These are phyloP conservation scores for Hibiscus mutabilis DNA, from an alignment of 345 rosid genomes.

Conservation along the genomic window DNA sequence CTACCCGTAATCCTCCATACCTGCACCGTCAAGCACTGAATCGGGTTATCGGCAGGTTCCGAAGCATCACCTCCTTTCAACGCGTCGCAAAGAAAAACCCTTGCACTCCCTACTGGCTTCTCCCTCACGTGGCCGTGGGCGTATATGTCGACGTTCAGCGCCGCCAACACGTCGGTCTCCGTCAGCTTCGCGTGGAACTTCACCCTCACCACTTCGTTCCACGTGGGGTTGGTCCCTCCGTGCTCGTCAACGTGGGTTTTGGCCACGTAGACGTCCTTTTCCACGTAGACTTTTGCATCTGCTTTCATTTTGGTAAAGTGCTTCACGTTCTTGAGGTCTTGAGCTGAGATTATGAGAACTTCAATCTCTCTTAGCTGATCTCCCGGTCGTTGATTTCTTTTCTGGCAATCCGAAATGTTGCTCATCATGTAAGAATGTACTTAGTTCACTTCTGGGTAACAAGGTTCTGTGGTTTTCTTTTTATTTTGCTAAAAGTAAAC, in stretches of 20 bases:
- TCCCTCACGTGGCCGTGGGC: constrained; percentile 28
- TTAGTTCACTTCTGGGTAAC: background rate
- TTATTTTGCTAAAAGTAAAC: background rate
- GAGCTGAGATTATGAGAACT: constrained; percentile 57
- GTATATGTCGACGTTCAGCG: constrained; percentile 66
- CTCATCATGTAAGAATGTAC: background rate
- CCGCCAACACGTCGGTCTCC: constrained; percentile 51
- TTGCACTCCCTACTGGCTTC: no score
- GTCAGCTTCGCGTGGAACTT: no score
- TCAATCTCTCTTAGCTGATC: constrained; percentile 17
- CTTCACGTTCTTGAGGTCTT: constrained; percentile 49
- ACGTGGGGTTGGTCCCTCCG: no score
- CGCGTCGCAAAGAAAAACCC: constrained; percentile 53
- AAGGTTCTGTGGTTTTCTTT: background rate
- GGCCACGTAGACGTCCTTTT: constrained; percentile 43
- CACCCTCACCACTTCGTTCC: no score
- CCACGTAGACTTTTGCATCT: no score
- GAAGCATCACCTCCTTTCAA: constrained; percentile 40
- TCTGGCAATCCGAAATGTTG: background rate
- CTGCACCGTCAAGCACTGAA: constrained; percentile 62
- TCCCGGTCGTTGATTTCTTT: background rate
- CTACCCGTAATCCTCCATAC: constrained; percentile 74
- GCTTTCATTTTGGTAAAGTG: constrained; percentile 61
- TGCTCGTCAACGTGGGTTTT: no score
- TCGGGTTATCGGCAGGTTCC: constrained; percentile 20